Percentiles rank a stretch among this genome's conserved stretches.
Conservation (phyloP, 345 rosid species). For the Gossypium anomalum region DNA sequence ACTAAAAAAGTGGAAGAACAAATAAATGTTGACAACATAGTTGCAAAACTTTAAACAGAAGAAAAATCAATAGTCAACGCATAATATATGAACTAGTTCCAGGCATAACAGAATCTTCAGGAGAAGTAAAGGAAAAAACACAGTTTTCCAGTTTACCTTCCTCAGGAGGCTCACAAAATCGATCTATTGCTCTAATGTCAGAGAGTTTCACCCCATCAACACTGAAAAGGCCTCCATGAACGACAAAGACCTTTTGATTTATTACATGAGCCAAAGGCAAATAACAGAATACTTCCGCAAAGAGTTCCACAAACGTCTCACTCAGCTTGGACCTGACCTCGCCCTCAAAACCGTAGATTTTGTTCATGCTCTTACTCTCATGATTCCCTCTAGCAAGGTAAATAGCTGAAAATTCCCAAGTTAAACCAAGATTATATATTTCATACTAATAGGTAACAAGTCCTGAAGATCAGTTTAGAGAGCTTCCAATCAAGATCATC, state of each 20-base stretch:
- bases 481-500: not conserved
- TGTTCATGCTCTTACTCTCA: conserved; percentile 99
- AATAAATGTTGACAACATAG: not conserved
- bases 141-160: conserved; percentile 55
- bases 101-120: not conserved
- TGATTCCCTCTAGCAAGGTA: conserved; percentile 96
- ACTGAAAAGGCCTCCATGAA: conserved; percentile 98
- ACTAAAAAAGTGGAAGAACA: not conserved
- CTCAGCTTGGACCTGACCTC: conserved; percentile 94
- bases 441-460: not conserved
- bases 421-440: conserved; percentile 2
- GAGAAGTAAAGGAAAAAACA: not conserved
- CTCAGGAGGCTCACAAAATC: conserved; percentile 97
- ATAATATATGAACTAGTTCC: not conserved
- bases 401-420: conserved; percentile 54
- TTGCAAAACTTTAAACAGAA: not conserved
- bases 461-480: not conserved
- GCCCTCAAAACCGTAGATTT: conserved; percentile 97
- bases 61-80: not conserved
- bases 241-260: conserved; percentile 73
- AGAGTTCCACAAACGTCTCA: conserved; percentile 90
- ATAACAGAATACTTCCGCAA: conserved; percentile 94
- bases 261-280: conserved; percentile 92
- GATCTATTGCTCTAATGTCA: conserved; percentile 78
- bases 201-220: conserved; percentile 92